A percentile compares a stretch with the other conserved stretches of the same genome.
Evolutionary conservation across 768 basidiomycete genomes (phyloP).

Genomic region (Cyclocybe aegerita): DNA sequence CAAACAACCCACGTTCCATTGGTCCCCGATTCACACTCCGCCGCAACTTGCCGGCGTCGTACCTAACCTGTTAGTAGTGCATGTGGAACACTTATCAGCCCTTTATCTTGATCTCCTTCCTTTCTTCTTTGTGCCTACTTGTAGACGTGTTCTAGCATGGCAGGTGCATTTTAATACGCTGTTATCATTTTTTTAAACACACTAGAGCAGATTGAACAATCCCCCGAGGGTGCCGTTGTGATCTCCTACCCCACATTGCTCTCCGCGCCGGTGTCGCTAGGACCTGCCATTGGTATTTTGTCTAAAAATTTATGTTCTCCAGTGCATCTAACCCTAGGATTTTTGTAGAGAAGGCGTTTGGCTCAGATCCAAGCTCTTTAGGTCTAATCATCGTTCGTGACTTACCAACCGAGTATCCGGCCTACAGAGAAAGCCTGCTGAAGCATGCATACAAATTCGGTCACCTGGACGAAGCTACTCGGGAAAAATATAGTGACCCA

Average conservation of each 20-base stretch:
- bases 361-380: conserved; percentile 70
- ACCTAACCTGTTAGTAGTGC: not conserved
- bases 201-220: conserved; percentile 13
- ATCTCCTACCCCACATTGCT: conserved; percentile 28
- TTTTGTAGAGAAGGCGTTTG: conserved; percentile 73
- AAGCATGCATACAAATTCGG: conserved; percentile 77
- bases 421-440: conserved; percentile 70
- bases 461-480: conserved; percentile 56
- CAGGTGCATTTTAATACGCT: not conserved
- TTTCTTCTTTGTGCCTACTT: not conserved
- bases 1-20: conserved; percentile 18
- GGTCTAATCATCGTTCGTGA: conserved; percentile 84
- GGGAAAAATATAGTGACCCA: conserved; percentile 77
- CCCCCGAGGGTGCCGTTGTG: conserved; percentile 26
- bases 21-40: conserved; percentile 3
- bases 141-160: conserved; percentile 8
- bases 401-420: conserved; percentile 65
- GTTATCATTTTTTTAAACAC: not conserved
- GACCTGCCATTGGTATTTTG: conserved; percentile 56
- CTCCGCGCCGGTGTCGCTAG: conserved; percentile 22
- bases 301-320: not conserved
- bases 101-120: not conserved
- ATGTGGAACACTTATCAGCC: not conserved
- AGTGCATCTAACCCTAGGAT: not conserved
- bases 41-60: not conserved